These are phyloP conservation scores for Hordeum marinum DNA, from an alignment of 176 grass and related monocot genomes.

Conservation along the genomic window DNA sequence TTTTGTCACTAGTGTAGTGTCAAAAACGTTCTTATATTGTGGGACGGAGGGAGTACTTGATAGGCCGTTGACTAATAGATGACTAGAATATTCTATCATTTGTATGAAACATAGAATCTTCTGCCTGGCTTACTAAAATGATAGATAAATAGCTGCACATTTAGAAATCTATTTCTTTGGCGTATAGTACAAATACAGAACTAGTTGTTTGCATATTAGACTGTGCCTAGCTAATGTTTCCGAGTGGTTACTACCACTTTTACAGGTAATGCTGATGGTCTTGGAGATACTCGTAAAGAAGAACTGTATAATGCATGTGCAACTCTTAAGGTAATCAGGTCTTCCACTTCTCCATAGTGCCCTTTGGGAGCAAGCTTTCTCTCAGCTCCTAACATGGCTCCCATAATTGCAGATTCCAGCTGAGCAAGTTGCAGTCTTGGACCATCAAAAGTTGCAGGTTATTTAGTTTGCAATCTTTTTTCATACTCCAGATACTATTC, in stretches of 20 bases:
- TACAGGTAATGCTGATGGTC: slow-evolving; percentile 83
- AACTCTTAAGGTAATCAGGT: slow-evolving; percentile 44
- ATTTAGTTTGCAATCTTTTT: neutral
- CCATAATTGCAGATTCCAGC: slow-evolving; percentile 52
- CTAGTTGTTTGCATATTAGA: neutral
- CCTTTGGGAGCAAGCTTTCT: neutral
- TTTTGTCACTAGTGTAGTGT: too few species aligned
- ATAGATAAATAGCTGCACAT: neutral
- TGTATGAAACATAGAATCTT: neutral
- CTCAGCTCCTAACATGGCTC: neutral
- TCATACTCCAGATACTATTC: neutral
- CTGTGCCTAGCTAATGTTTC: neutral
- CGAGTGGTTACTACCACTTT: neutral
- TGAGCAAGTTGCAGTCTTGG: slow-evolving; percentile 66
- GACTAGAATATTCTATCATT: neutral
- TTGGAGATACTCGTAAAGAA: slow-evolving; percentile 64
- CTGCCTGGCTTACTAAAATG: neutral
- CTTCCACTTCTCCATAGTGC: neutral
- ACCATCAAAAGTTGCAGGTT: slow-evolving; percentile 73
- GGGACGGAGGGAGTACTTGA: too few species aligned
- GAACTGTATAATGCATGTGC: slow-evolving; percentile 66
- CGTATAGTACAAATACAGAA: neutral
- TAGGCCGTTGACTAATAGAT: neutral
- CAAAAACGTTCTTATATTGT: too few species aligned
- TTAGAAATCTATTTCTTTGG: neutral